Evolutionary conservation across 1,139 yeast species (phyloP).

Genomic region (Geotrichum phurueaensis): DNA sequence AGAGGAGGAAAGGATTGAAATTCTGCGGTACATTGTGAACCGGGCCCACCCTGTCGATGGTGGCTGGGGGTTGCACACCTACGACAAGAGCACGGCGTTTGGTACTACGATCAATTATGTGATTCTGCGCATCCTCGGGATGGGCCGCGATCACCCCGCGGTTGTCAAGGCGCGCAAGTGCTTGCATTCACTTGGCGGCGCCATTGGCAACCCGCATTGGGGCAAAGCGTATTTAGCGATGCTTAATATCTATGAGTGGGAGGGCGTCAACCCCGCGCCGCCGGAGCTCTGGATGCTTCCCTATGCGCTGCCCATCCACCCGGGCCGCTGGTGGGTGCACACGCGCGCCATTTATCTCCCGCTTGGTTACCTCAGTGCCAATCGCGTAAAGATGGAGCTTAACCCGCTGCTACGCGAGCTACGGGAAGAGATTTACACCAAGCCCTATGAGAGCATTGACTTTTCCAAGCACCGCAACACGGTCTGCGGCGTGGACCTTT

Average conservation of each 20-base stretch:
- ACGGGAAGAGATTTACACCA: constrained; percentile 68
- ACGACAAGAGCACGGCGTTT: constrained; percentile 88
- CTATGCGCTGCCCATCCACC: constrained; percentile 74
- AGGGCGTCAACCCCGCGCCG: constrained; percentile 97
- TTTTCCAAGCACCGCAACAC: constrained; percentile 68
- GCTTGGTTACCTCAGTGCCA: constrained; percentile 70
- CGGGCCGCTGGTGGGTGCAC: constrained; percentile 99
- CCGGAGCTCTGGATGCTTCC: constrained; percentile 93
- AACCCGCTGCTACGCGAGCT: constrained; percentile 60
- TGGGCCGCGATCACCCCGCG: constrained; percentile 68
- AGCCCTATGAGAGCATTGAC: constrained; percentile 60
- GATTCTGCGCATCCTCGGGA: constrained; percentile 66
- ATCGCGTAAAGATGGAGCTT: constrained; percentile 49
- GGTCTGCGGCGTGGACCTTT: constrained; percentile 87
- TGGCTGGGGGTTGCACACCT: constrained; percentile 97
- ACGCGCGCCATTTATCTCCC: constrained; percentile 90
- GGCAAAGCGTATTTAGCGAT: constrained; percentile 88
- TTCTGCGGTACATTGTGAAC: constrained; percentile 78
- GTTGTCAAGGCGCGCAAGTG: constrained; percentile 72
- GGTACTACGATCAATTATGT: constrained; percentile 91
- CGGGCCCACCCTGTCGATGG: constrained; percentile 96
- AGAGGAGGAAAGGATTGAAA: constrained; percentile 57
- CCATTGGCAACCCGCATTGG: constrained; percentile 91
- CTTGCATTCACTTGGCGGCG: constrained; percentile 75
- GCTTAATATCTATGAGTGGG: constrained; percentile 82